phyloP scores from a whole-genome alignment of 352 stramenopile genomes.

The Albugo laibachii region DNA sequence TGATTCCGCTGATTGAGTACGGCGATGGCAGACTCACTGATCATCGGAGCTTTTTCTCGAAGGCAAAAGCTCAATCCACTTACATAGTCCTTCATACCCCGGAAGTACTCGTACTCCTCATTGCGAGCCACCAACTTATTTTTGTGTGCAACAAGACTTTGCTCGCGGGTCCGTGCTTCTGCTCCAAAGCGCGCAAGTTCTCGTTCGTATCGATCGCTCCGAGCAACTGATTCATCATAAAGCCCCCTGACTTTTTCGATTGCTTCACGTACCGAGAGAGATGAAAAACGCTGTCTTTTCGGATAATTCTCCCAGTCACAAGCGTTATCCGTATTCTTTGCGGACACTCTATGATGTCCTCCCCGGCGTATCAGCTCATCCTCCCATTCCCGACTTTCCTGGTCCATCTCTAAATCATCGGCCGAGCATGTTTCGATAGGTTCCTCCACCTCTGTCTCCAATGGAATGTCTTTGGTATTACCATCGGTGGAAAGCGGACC shows the following conservation, averaged over 20 bases:
- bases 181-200: conserved; percentile 31
- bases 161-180: conserved; percentile 21
- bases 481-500: conserved; percentile 12
- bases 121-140: conserved; percentile 30
- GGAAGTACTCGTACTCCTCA: conserved; percentile 62
- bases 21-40: conserved; percentile 7
- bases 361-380: conserved; percentile 60
- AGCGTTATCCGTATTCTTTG: no score
- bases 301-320: no score
- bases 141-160: conserved; percentile 18
- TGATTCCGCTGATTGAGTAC: neutral
- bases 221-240: no score
- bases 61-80: conserved; percentile 55
- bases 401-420: conserved; percentile 19
- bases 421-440: conserved; percentile 7
- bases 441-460: conserved; percentile 16
- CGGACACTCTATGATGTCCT: conserved; percentile 11
- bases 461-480: conserved; percentile 18
- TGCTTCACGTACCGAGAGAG: no score
- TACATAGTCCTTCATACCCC: conserved; percentile 51
- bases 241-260: no score
- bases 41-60: conserved; percentile 32
- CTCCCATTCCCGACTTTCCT: conserved; percentile 34
- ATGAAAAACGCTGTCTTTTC: no score
- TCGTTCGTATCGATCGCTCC: conserved; percentile 16